phyloP scores from a whole-genome alignment of 306 rosid species.

The Vigna nakashimae region DNA sequence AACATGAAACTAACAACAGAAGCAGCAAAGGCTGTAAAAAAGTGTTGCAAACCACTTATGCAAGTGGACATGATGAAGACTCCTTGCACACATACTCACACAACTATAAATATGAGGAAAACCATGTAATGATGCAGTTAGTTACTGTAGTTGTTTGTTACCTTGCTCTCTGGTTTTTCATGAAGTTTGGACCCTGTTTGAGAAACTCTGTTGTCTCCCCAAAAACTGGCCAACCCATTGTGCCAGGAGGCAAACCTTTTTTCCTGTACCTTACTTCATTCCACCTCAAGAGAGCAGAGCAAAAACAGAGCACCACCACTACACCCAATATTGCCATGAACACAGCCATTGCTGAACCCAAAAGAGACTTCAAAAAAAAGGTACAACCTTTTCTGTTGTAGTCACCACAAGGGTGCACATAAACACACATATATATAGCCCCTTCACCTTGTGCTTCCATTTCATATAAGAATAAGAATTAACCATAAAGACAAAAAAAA shows the following conservation, averaged over 20 bases:
- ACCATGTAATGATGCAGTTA: not conserved
- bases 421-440: conserved; percentile 63
- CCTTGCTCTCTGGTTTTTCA: conserved; percentile 96
- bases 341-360: conserved; percentile 73
- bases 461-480: conserved; percentile 17
- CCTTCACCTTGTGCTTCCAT: conserved; percentile 48
- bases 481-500: conserved; percentile 55
- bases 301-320: conserved; percentile 71
- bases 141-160: conserved; percentile 37
- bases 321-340: conserved; percentile 52
- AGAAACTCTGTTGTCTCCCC: conserved; percentile 98
- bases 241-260: conserved; percentile 94
- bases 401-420: conserved; percentile 54
- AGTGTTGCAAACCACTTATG: conserved; percentile 29
- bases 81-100: conserved; percentile 10
- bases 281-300: conserved; percentile 92
- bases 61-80: conserved; percentile 34
- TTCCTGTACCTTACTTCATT: conserved; percentile 78
- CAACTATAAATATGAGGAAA: conserved; percentile 4
- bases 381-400: conserved; percentile 48
- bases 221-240: conserved; percentile 99
- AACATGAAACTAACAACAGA: conserved; percentile 24
- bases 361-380: conserved; percentile 43
- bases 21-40: conserved; percentile 10
- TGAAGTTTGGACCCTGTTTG: conserved; percentile 94